Percentiles rank a stretch among this genome's conserved stretches.
Evolutionary conservation across 371 early-diverging fungal genomes (phyloP).

Genomic region (Phascolomyces articulosus): DNA sequence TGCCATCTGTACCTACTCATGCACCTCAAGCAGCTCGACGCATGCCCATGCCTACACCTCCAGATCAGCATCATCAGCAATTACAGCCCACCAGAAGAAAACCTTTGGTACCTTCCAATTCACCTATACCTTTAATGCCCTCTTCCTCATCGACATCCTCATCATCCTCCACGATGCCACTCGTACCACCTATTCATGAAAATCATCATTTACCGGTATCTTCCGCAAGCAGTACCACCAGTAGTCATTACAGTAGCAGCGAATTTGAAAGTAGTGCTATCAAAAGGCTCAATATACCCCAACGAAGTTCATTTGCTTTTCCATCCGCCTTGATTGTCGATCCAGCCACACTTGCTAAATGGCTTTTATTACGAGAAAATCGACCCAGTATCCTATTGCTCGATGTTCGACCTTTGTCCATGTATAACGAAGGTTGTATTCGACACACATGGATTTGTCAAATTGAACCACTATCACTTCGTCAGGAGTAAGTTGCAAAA

Average conservation of each 20-base stretch:
- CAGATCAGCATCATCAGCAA: not conserved
- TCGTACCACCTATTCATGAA: not conserved
- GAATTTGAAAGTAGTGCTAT: slow-evolving; percentile 8
- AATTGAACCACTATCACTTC: slow-evolving; percentile 77
- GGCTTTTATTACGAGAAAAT: slow-evolving; percentile 33
- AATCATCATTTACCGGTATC: not conserved
- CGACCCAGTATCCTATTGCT: slow-evolving; percentile 71
- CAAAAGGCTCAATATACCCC: not conserved
- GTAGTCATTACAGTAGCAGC: not conserved
- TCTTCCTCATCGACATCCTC: not conserved
- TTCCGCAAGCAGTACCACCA: not conserved
- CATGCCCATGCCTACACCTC: slow-evolving; percentile 16
- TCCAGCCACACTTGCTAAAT: slow-evolving; percentile 45
- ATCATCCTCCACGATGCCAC: not conserved
- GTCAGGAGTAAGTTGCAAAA: slow-evolving; percentile 61
- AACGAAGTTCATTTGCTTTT: slow-evolving; percentile 1
- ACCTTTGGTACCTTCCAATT: too few relatives aligned
- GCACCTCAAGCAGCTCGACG: slow-evolving; percentile 7
- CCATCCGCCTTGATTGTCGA: slow-evolving; percentile 30
- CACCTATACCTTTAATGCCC: not conserved
- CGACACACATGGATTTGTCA: slow-evolving; percentile 72
- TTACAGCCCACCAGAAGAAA: not conserved
- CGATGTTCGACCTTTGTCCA: slow-evolving; percentile 78
- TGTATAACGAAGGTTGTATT: slow-evolving; percentile 74
- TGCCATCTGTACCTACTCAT: slow-evolving; percentile 30